phyloP scores from a whole-genome alignment of 75 land plant genomes.

The Gnetum montanum region DNA sequence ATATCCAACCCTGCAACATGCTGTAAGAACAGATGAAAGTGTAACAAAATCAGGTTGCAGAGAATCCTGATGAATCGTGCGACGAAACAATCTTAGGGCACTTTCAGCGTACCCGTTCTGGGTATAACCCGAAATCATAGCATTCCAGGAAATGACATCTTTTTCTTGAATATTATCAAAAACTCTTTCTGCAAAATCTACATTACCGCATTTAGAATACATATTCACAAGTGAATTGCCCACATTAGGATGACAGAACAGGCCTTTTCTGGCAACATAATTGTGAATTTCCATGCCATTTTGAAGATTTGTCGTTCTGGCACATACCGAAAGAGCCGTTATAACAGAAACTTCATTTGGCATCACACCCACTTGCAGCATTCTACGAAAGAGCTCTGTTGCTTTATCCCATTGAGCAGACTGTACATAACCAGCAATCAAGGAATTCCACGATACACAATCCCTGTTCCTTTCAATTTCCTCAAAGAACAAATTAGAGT shows the following conservation, averaged over 20 bases:
- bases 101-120: constrained; percentile 27
- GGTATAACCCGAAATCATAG: constrained; percentile 48
- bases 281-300: constrained; percentile 37
- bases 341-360: constrained; percentile 22
- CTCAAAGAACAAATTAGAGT: constrained; percentile 33
- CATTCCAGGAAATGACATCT: constrained; percentile 57
- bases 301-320: constrained; percentile 17
- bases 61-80: neutral
- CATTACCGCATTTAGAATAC: constrained; percentile 27
- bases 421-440: constrained; percentile 58
- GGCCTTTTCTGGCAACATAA: constrained; percentile 6
- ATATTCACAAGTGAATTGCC: constrained; percentile 22
- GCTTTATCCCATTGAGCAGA: constrained; percentile 25
- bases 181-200: constrained; percentile 19
- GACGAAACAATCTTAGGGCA: constrained; percentile 20
- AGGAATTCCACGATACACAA: constrained; percentile 55
- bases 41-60: constrained; percentile 16
- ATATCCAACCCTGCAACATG: constrained; percentile 4
- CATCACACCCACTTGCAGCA: constrained; percentile 11
- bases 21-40: constrained; percentile 27
- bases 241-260: constrained; percentile 12
- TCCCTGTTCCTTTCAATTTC: constrained; percentile 18
- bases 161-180: constrained; percentile 26
- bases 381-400: constrained; percentile 22
- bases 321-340: constrained; percentile 32